Percentiles rank a stretch among this genome's conserved stretches.
Evolutionary conservation across 1,284 basidiomycete genomes (phyloP).

Genomic region (Pseudozyma thailandica): DNA sequence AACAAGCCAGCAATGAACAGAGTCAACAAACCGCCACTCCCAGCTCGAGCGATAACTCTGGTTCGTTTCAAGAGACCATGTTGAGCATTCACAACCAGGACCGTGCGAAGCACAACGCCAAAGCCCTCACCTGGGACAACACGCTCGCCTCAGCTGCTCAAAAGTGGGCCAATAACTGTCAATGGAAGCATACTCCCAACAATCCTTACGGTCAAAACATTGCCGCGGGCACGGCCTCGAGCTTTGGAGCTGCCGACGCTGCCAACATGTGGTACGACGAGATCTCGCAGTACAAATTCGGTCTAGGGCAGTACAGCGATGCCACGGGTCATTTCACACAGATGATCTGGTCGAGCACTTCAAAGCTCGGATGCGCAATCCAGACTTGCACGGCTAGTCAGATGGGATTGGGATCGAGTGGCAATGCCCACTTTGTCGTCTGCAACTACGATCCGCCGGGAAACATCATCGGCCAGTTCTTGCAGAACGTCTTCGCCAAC

Average conservation of each 20-base stretch:
- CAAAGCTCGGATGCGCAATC: conserved; percentile 38
- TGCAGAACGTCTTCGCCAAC: conserved; percentile 25
- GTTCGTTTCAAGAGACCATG: conserved; percentile 15
- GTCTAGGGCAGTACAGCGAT: conserved; percentile 25
- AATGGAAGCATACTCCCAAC: conserved; percentile 47
- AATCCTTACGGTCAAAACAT: conserved; percentile 54
- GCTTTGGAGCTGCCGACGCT: conserved; percentile 26
- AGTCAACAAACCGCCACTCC: too few species aligned
- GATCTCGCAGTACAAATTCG: conserved; percentile 35
- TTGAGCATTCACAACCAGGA: conserved; percentile 32
- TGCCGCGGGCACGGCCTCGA: conserved; percentile 22
- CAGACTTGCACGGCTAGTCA: conserved; percentile 16
- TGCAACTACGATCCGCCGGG: conserved; percentile 51
- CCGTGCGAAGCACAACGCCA: conserved; percentile 34
- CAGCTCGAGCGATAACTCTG: conserved; percentile 5
- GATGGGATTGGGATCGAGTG: conserved; percentile 12
- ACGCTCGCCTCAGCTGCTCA: conserved; percentile 36
- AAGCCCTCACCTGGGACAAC: conserved; percentile 28
- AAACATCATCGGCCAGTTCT: conserved; percentile 37
- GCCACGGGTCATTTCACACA: conserved; percentile 55
- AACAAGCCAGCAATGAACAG: background rate
- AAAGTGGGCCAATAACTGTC: conserved; percentile 28
- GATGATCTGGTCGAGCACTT: conserved; percentile 47
- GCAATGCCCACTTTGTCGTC: conserved; percentile 27
- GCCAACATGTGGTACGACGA: conserved; percentile 50